These are phyloP conservation scores for Gossypium raimondii DNA, from an alignment of 345 rosid species.

Conservation along the genomic window DNA sequence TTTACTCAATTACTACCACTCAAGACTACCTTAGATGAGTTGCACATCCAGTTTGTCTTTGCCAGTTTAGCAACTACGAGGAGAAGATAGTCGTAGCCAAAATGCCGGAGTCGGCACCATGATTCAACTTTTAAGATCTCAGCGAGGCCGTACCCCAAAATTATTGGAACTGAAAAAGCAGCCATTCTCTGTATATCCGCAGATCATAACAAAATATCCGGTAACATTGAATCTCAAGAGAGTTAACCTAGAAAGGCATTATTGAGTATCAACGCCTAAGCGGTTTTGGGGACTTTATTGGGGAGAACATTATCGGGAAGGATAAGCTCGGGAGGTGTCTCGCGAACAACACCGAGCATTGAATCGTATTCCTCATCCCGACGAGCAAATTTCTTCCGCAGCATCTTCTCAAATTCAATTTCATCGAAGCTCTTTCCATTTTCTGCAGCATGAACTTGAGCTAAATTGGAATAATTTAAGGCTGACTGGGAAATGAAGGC, in stretches of 20 bases:
- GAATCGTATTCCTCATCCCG: conserved; percentile 80
- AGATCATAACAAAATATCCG: background rate
- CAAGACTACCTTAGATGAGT: background rate
- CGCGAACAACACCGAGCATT: conserved; percentile 75
- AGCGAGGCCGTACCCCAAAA: conserved; percentile 1
- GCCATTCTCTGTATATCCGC: conserved; percentile 6
- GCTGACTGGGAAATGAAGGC: conserved; percentile 72
- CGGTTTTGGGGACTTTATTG: conserved; percentile 40
- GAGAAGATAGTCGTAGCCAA: background rate
- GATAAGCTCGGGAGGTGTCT: conserved; percentile 60
- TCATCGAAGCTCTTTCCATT: conserved; percentile 63
- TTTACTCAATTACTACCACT: background rate
- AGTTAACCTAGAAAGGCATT: conserved; percentile 4
- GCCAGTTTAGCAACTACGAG: background rate
- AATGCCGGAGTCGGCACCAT: background rate
- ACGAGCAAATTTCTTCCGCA: conserved; percentile 59
- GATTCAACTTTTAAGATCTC: background rate
- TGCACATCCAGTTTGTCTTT: background rate
- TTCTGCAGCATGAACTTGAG: conserved; percentile 77
- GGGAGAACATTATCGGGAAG: conserved; percentile 54
- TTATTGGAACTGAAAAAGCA: conserved; percentile 21
- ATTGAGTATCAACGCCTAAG: conserved; percentile 16
- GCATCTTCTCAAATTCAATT: conserved; percentile 67
- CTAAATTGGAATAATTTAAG: conserved; percentile 59
- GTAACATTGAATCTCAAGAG: conserved; percentile 2